Evolutionary conservation across 345 rosid genomes (phyloP).

Genomic region (rapeseed (Brassica napus)): Da-Ae NC_063446.1:29218501-29219000

Average conservation of each 20-base stretch:
- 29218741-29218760: neutral
- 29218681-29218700: slow-evolving; percentile 22
- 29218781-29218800: slow-evolving; percentile 36
- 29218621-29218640: slow-evolving; percentile 3
- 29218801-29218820: slow-evolving; percentile 23
- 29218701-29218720: neutral
- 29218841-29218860: slow-evolving; percentile 63
- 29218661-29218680: neutral
- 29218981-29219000: slow-evolving; percentile 61
- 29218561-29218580: too few relatives aligned
- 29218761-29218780: slow-evolving; percentile 13
- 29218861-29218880: slow-evolving; percentile 84
- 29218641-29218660: neutral
- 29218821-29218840: slow-evolving; percentile 66
- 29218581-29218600: too few relatives aligned
- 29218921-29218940: slow-evolving; percentile 97
- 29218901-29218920: slow-evolving; percentile 75
- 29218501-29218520: too few relatives aligned
- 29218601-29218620: too few relatives aligned
- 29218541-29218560: too few relatives aligned
- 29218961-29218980: slow-evolving; percentile 78
- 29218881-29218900: slow-evolving; percentile 95
- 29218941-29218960: slow-evolving; percentile 65
- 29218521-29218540: too few relatives aligned
- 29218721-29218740: slow-evolving; percentile 29